Evolutionary conservation across 2,329 filamentous ascomycete genomes (phyloP).

Genomic region (Beauveria asiatica): DNA sequence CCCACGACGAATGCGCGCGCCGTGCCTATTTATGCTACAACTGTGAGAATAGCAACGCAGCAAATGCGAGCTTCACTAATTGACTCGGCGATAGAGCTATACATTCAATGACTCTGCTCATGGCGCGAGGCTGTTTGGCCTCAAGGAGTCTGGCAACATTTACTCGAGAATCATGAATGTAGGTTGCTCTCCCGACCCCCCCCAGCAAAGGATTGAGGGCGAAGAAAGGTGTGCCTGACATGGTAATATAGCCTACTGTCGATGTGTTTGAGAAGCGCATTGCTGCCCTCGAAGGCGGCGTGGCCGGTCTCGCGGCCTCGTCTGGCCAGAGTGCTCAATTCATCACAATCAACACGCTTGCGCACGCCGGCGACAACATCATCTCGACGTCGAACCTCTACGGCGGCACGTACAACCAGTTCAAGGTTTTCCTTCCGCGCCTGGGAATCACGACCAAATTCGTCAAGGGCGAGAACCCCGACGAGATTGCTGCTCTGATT

Average conservation of each 20-base stretch:
- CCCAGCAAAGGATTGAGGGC: too few species aligned
- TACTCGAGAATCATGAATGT: constrained; percentile 96
- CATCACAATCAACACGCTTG: constrained; percentile 78
- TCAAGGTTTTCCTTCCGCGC: constrained; percentile 85
- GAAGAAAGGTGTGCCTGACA: neutral
- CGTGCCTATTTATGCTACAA: constrained; percentile 92
- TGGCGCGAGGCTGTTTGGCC: constrained; percentile 86
- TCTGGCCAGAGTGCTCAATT: constrained; percentile 91
- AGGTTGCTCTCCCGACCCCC: constrained; percentile 21
- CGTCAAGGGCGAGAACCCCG: constrained; percentile 68
- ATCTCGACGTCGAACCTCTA: constrained; percentile 85
- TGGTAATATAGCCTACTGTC: constrained; percentile 60
- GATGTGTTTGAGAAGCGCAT: constrained; percentile 96
- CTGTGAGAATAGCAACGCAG: constrained; percentile 39
- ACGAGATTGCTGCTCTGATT: constrained; percentile 72
- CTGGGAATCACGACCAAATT: constrained; percentile 86
- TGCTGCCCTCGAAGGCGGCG: constrained; percentile 88
- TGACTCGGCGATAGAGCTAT: constrained; percentile 53
- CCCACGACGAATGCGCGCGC: constrained; percentile 76
- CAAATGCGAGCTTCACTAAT: neutral
- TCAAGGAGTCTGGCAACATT: constrained; percentile 96
- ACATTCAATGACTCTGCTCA: constrained; percentile 95
- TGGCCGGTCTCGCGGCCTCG: constrained; percentile 73
- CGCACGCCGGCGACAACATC: constrained; percentile 85
- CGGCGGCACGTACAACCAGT: constrained; percentile 93